Percentiles rank a stretch among this genome's conserved stretches.
Conservation (phyloP, 129 eudicot species). For the Artemisia argyi region DNA sequence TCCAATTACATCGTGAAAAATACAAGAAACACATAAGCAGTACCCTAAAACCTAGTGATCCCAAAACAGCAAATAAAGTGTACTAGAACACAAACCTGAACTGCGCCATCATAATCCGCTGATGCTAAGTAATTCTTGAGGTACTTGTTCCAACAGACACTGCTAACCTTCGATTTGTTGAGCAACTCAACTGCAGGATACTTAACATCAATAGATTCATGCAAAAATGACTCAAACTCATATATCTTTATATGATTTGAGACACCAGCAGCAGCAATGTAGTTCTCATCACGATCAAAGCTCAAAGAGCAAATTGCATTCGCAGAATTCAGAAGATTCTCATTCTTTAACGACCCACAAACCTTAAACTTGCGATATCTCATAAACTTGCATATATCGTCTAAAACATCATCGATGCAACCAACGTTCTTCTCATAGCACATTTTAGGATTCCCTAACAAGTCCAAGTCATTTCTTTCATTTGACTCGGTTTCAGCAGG, state of each 20-base stretch:
- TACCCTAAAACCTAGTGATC: background rate
- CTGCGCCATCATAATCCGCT: constrained; percentile 60
- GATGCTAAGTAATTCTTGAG: constrained; percentile 58
- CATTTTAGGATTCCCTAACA: constrained; percentile 30
- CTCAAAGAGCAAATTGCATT: constrained; percentile 59
- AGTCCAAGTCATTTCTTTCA: constrained; percentile 37
- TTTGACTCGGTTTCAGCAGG: constrained; percentile 9
- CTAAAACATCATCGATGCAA: constrained; percentile 36
- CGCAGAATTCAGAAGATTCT: constrained; percentile 34
- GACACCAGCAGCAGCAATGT: constrained; percentile 61
- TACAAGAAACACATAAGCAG: background rate
- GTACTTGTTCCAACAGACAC: constrained; percentile 62
- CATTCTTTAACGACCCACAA: constrained; percentile 40
- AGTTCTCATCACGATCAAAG: constrained; percentile 67
- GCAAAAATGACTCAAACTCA: constrained; percentile 42
- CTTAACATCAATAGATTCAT: constrained; percentile 45
- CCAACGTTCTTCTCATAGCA: constrained; percentile 24
- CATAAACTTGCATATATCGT: constrained; percentile 56
- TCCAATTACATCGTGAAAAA: background rate
- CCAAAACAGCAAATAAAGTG: background rate
- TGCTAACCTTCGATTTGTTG: constrained; percentile 51
- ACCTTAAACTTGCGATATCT: constrained; percentile 48
- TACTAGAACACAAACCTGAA: constrained; percentile 52
- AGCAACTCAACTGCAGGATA: constrained; percentile 63
- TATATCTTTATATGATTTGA: constrained; percentile 64